Conservation (phyloP, 805 yeast species). For the Wickerhamiella sorbophila region DNA sequence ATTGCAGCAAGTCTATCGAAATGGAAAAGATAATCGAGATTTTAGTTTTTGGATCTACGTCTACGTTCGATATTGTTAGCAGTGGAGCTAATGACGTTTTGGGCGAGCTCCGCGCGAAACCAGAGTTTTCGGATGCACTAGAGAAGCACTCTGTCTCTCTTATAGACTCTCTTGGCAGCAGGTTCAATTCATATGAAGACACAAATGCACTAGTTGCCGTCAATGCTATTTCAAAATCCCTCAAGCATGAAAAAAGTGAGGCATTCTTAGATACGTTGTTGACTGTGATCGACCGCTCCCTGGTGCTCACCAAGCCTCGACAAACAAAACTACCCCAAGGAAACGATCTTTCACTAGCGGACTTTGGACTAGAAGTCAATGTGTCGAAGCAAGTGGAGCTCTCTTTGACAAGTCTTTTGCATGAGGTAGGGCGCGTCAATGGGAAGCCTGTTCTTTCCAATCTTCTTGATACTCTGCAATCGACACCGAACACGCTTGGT, state of each 20-base stretch:
- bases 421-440: conserved; percentile 4
- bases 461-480: conserved; percentile 4
- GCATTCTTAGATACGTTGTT: conserved; percentile 2
- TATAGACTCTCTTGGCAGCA: conserved; percentile 5
- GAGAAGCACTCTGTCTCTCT: background rate
- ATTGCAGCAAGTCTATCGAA: background rate
- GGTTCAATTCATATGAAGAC: conserved; percentile 9
- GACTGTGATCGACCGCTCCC: conserved; percentile 5
- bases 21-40: conserved; percentile 2
- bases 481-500: conserved; percentile 5
- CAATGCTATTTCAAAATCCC: conserved; percentile 5
- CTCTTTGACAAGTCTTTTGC: conserved; percentile 4
- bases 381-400: conserved; percentile 1
- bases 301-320: conserved; percentile 3
- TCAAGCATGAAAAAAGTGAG: background rate
- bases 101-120: background rate
- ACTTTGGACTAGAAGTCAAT: background rate
- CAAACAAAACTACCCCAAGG: background rate
- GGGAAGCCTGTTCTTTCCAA: background rate
- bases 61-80: background rate
- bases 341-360: background rate
- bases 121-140: background rate
- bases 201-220: background rate
- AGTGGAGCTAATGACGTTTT: conserved; percentile 1
- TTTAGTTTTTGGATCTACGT: conserved; percentile 8